A percentile compares a stretch with the other conserved stretches of the same genome.
Evolutionary conservation across 257 asterid genomes (phyloP).

Genomic region (Lycium ferocissimum): DNA sequence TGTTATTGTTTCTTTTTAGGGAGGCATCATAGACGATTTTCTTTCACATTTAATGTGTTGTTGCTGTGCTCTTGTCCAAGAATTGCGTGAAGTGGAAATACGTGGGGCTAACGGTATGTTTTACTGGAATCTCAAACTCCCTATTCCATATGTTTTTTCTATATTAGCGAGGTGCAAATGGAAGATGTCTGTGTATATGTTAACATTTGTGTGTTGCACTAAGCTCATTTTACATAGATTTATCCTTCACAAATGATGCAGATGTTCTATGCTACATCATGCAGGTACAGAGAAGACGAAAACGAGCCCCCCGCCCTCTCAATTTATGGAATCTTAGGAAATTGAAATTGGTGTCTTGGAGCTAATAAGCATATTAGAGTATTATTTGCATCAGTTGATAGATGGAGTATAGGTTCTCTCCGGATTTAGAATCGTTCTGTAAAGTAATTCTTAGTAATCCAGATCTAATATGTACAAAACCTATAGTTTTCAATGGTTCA

Average conservation of each 20-base stretch:
- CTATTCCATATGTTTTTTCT: neutral
- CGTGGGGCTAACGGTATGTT: slow-evolving; percentile 65
- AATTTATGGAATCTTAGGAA: slow-evolving; percentile 69
- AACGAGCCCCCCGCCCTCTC: slow-evolving; percentile 66
- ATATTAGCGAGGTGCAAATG: neutral
- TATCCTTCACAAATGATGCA: neutral
- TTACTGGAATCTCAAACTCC: neutral
- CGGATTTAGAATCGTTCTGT: neutral
- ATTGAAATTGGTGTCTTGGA: neutral
- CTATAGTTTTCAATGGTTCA: neutral
- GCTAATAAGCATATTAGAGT: neutral
- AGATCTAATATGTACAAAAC: neutral
- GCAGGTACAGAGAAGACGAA: slow-evolving; percentile 65
- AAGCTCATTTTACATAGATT: neutral
- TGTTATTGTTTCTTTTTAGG: slow-evolving; percentile 46
- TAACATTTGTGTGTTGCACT: neutral
- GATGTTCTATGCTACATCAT: neutral
- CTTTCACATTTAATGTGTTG: slow-evolving; percentile 91
- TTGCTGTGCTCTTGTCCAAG: slow-evolving; percentile 96
- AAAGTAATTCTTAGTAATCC: neutral
- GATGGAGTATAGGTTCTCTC: neutral
- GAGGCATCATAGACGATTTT: slow-evolving; percentile 83
- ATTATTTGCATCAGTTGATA: neutral
- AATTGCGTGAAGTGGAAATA: slow-evolving; percentile 78
- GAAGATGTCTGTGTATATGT: neutral